phyloP scores from a whole-genome alignment of 164 flowering plant genomes.

The Hamamelis virginiana region DNA sequence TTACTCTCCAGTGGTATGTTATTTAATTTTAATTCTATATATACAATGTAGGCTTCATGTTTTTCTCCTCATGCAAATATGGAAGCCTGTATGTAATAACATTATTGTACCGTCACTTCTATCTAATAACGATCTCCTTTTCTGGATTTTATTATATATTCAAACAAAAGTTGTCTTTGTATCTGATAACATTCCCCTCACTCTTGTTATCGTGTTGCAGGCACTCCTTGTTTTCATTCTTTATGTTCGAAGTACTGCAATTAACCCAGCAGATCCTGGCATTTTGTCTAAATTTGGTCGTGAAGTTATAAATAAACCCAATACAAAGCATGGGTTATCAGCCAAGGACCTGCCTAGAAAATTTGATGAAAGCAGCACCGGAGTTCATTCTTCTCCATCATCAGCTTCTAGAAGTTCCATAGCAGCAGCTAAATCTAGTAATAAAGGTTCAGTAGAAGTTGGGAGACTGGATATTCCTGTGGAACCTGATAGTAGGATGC shows the following conservation, averaged over 20 bases:
- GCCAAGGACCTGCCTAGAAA: conserved; percentile 29
- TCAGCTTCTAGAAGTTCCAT: conserved; percentile 66
- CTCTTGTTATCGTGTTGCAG: conserved; percentile 39
- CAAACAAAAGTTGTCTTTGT: neutral
- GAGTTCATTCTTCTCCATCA: conserved; percentile 57
- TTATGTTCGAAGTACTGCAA: conserved; percentile 89
- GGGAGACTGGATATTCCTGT: conserved; percentile 25
- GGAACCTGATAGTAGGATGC: conserved; percentile 25
- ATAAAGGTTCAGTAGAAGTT: conserved; percentile 45
- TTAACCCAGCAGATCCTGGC: conserved; percentile 97
- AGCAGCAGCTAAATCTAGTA: conserved; percentile 49
- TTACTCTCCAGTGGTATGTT: conserved; percentile 90
- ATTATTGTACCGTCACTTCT: neutral
- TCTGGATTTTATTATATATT: neutral
- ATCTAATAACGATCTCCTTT: neutral
- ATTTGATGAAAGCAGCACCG: conserved; percentile 42
- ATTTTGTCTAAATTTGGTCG: conserved; percentile 56
- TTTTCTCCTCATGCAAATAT: neutral
- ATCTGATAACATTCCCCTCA: neutral
- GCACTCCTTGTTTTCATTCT: conserved; percentile 86
- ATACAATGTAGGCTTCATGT: neutral
- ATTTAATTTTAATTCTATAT: neutral
- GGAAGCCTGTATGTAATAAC: too few relatives aligned
- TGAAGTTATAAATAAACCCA: conserved; percentile 18
- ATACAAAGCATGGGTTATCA: conserved; percentile 27